Conservation (phyloP, 768 basidiomycete species). For the Psilocybe sp. region DNA sequence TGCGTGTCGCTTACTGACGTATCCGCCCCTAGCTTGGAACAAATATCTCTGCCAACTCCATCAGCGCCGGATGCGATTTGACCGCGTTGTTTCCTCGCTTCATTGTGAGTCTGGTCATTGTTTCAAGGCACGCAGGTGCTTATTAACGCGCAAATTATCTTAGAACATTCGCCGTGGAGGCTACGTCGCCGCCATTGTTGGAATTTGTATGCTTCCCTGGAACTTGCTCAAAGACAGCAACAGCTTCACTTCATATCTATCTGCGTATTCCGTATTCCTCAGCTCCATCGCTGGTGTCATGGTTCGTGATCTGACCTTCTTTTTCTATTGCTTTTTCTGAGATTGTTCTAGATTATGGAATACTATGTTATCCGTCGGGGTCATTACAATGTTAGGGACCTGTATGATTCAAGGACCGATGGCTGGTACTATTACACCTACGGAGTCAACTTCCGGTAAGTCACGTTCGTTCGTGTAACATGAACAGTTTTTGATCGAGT, state of each 20-base stretch:
- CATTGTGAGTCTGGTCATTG: conserved; percentile 42
- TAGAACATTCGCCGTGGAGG: conserved; percentile 84
- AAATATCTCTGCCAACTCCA: conserved; percentile 80
- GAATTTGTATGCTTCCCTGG: conserved; percentile 76
- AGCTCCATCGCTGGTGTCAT: conserved; percentile 82
- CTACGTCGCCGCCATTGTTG: conserved; percentile 77
- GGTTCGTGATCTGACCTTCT: conserved; percentile 33
- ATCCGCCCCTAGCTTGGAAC: conserved; percentile 41
- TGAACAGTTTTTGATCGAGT: neutral
- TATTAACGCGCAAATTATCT: neutral
- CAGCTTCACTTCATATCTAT: conserved; percentile 77
- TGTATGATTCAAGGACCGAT: conserved; percentile 54
- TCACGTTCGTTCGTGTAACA: conserved; percentile 6
- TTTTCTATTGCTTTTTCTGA: neutral
- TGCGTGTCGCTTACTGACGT: conserved; percentile 52
- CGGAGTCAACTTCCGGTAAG: conserved; percentile 69
- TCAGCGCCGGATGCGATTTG: conserved; percentile 81
- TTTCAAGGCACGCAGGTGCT: neutral
- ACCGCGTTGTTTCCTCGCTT: conserved; percentile 77
- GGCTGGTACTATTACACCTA: conserved; percentile 78
- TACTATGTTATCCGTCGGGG: conserved; percentile 75
- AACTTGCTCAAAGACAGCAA: conserved; percentile 72
- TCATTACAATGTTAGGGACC: conserved; percentile 66
- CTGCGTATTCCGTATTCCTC: conserved; percentile 78
- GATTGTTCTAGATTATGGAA: conserved; percentile 56